Base-by-base conservation (phyloP, 73 alveolate species). In the Paramecium pentaurelia region DNA sequence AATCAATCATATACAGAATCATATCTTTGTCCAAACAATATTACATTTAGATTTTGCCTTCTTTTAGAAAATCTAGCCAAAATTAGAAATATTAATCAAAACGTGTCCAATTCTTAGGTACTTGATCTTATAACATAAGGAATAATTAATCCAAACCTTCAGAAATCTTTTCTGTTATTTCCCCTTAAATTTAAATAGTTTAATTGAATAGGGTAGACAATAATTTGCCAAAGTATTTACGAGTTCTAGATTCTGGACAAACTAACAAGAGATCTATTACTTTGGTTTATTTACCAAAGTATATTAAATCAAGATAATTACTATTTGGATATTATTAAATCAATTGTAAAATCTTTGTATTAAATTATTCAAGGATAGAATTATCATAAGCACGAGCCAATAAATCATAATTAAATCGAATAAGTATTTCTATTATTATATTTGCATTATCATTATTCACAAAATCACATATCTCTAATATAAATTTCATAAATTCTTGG, bases 91-190 rank as follows among this genome's bases (percentile, higher is more conserved):
- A 93, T 12, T 93, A 91, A 25, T 96, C 98, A 80, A 96, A 94
- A 37, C 95, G 80, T 42, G 95, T 68, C 99, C 99, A 96, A 58
- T 88, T 93, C 93, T 95, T 95, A 12, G 99, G 96, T 5, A 83
- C 97, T 59, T 88, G 54, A 44, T 86, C 95, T 32, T 93, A 86
- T 25, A 95, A 70, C 85, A 86, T 86, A 10, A 58, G 27, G 71
- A 59, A 86, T 12, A 86, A 22, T 10, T 9, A 11, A 60, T 68
- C 93, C 14, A 86, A 58, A 7, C 64, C 86, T 18, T 84, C 77
- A 60, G 12, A 18, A 68, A 60, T 42, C 25, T 22, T 60, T 7
- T 54, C 14, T 12, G 44, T 86, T 2, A 93, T 77, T 54, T 40
- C 93, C 10, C 70, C 70, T 54, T 54, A 8, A 54, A 54, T 54